Conservation (phyloP, 345 rosid species). For the Combretum micranthum region DNA sequence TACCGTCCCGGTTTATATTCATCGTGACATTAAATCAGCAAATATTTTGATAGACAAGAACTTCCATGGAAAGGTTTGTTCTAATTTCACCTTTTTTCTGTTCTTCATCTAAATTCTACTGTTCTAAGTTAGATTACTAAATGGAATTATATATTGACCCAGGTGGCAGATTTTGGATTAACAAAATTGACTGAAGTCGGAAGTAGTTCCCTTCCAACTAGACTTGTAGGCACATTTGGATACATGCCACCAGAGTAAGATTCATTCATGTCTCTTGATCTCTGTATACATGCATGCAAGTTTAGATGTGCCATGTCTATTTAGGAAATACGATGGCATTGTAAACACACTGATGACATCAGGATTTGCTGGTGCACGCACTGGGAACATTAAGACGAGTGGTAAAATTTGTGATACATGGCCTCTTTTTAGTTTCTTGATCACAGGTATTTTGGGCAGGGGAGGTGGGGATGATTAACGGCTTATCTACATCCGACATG, state of each 20-base stretch:
- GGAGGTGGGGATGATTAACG: too few species aligned
- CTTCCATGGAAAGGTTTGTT: constrained; percentile 75
- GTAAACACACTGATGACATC: too few species aligned
- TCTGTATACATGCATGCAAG: neutral
- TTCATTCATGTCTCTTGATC: constrained; percentile 3
- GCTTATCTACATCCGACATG: too few species aligned
- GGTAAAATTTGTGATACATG: too few species aligned
- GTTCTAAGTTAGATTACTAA: neutral
- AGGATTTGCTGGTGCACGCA: too few species aligned
- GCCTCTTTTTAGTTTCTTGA: too few species aligned
- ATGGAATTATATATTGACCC: constrained; percentile 4
- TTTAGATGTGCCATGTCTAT: too few species aligned
- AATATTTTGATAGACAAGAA: constrained; percentile 88
- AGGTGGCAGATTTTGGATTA: constrained; percentile 98
- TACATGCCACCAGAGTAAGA: constrained; percentile 99
- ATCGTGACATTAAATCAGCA: constrained; percentile 92
- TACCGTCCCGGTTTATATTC: constrained; percentile 95
- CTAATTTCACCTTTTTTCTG: neutral
- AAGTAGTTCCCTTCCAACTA: constrained; percentile 49
- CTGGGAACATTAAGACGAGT: too few species aligned
- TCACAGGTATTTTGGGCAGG: too few species aligned
- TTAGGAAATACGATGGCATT: too few species aligned
- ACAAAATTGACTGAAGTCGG: constrained; percentile 88
- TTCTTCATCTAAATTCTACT: neutral
- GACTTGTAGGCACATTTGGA: constrained; percentile 96